Evolutionary conservation across 192 early-diverging fungal genomes (phyloP).

Genomic region (Coemansia sp.): DNA sequence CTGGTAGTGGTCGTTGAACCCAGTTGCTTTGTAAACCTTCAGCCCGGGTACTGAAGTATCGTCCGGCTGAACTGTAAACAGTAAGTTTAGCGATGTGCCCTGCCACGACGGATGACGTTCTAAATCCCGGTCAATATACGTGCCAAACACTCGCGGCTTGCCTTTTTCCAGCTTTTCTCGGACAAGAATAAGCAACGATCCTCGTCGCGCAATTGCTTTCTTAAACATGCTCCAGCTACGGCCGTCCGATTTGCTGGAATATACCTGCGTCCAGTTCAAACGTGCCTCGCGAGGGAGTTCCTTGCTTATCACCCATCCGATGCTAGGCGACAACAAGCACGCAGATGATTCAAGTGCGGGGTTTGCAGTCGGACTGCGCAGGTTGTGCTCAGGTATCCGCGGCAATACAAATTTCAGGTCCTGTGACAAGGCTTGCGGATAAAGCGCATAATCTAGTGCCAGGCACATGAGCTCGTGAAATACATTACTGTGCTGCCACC

Average conservation of each 20-base stretch:
- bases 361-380: conserved; percentile 12
- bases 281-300: conserved; percentile 33
- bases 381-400: conserved; percentile 9
- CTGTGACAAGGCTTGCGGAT: neutral
- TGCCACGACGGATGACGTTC: conserved; percentile 62
- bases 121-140: conserved; percentile 63
- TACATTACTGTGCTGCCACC: conserved; percentile 22
- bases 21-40: conserved; percentile 26
- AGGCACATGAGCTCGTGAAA: conserved; percentile 29
- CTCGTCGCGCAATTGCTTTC: conserved; percentile 24
- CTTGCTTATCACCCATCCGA: conserved; percentile 24
- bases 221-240: conserved; percentile 52
- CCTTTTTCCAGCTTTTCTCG: conserved; percentile 27
- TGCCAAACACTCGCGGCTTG: conserved; percentile 67
- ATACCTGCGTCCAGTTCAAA: conserved; percentile 26
- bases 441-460: conserved; percentile 22
- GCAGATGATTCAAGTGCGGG: neutral
- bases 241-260: conserved; percentile 36
- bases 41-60: conserved; percentile 10
- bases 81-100: conserved; percentile 60
- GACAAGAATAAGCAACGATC: conserved; percentile 38
- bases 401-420: neutral
- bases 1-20: conserved; percentile 69
- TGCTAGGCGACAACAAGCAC: conserved; percentile 16
- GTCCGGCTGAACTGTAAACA: conserved; percentile 51